phyloP scores from a whole-genome alignment of 306 rosid species.

The Quercus agrifolia region DNA sequence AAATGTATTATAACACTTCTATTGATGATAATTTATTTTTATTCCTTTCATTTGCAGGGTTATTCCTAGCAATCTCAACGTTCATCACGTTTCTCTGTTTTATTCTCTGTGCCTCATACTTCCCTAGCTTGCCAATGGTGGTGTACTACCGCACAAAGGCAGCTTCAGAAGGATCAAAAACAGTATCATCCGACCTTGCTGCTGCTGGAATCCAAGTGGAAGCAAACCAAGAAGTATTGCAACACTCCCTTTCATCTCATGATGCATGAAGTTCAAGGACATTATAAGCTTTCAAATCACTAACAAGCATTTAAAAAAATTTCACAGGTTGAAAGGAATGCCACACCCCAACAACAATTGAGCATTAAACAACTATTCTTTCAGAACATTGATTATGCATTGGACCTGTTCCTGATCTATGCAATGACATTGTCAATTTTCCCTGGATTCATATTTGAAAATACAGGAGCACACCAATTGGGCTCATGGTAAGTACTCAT shows the following conservation, averaged over 20 bases:
- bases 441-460: constrained; percentile 87
- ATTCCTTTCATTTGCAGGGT: constrained; percentile 40
- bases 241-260: not conserved
- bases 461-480: constrained; percentile 73
- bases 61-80: constrained; percentile 57
- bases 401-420: constrained; percentile 57
- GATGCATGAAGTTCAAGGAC: not conserved
- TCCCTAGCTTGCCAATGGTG: constrained; percentile 82
- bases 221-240: constrained; percentile 35
- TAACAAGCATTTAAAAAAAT: not conserved
- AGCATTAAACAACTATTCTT: constrained; percentile 48
- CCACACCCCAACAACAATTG: constrained; percentile 33
- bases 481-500: constrained; percentile 52
- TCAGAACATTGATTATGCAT: constrained; percentile 55
- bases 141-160: constrained; percentile 76
- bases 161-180: constrained; percentile 78
- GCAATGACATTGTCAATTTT: constrained; percentile 69
- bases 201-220: constrained; percentile 59
- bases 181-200: constrained; percentile 80
- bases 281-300: not conserved
- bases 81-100: constrained; percentile 57
- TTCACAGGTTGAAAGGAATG: constrained; percentile 33
- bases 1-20: not conserved
- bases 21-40: not conserved
- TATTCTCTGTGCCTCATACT: constrained; percentile 56